Base-by-base conservation (phyloP, 768 basidiomycete genomes). In the Chiua virens region DNA sequence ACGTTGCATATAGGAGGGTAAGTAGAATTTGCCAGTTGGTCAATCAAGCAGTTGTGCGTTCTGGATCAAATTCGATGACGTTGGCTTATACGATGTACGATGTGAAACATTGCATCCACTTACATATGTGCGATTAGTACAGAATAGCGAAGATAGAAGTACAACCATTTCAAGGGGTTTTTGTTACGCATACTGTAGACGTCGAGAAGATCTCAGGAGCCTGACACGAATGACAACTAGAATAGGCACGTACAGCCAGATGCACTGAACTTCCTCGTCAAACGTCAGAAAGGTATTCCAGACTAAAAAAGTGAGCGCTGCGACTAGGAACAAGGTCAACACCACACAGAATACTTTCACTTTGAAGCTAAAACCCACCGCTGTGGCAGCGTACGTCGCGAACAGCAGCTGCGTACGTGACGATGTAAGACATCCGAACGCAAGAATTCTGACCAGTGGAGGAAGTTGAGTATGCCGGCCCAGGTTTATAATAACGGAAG, bases 81-180 rank as follows among this genome's bases (percentile, higher is more conserved):
- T 27, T 32, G 20, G 14, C 13, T 7, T 5, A 17, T 3, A 40
- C 10, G 20, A 18, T 17, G 5, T 25, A 25, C 9, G 8, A 13
- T 7, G n/a, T n/a, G 8, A 42, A 5, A 15, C 3, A 4, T 21
- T 22, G 3, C 8, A 35, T 32, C 8, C 18, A 54, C 64, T 62
- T 35, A 67, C 65, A 55, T 8, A 11, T 58, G 63, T 25, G 51
- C 54, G 5, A 52, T 23, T 37, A 68, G 45, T 8, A 49, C 50
- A 38, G 47, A 30, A 52, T 68, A 68, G n/a, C 56, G 66, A 53
- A 67, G 52, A 42, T 61, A 58, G n/a, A 66, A 34, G 23, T 66
- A 66, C 17, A 64, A 17, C 70, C 71, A 71, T 45, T 67, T 72
- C 25, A 63, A 55, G 5, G 49, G 45, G 8, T 41, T 61, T n/a